A percentile compares a stretch with the other conserved stretches of the same genome.
Conservation (phyloP, 768 basidiomycete genomes). For the Russula ochroleuca region DNA sequence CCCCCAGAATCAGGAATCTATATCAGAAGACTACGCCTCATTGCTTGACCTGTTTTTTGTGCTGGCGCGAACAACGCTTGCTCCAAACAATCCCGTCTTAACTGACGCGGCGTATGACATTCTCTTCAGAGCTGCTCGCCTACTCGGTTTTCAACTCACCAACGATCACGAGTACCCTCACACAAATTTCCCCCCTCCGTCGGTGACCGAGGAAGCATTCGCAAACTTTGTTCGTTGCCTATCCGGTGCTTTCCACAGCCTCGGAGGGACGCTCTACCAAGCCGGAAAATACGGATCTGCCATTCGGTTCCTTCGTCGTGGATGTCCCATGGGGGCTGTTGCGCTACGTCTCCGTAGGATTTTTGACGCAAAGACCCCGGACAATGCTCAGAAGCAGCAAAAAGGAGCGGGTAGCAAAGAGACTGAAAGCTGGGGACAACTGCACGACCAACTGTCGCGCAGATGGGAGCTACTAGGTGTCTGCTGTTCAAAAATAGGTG, state of each 20-base stretch:
- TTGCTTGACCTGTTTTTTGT: slow-evolving; percentile 53
- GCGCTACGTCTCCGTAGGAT: slow-evolving; percentile 32
- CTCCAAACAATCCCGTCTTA: slow-evolving; percentile 41
- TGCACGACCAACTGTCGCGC: slow-evolving; percentile 61
- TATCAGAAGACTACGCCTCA: slow-evolving; percentile 40
- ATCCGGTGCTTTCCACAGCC: slow-evolving; percentile 66
- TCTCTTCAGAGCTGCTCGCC: slow-evolving; percentile 42
- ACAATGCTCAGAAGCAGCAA: slow-evolving; percentile 32
- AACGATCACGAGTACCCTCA: neutral
- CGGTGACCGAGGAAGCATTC: slow-evolving; percentile 7
- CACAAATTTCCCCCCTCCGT: neutral
- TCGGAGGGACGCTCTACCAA: slow-evolving; percentile 68
- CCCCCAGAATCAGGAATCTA: slow-evolving; percentile 25
- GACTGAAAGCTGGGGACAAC: slow-evolving; percentile 48
- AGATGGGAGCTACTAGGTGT: slow-evolving; percentile 81
- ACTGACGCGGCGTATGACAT: slow-evolving; percentile 46
- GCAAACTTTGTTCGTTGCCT: slow-evolving; percentile 64
- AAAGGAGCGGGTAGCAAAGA: slow-evolving; percentile 23
- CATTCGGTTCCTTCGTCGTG: slow-evolving; percentile 59
- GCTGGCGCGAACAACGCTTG: slow-evolving; percentile 46
- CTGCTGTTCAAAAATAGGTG: slow-evolving; percentile 72
- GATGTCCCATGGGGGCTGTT: slow-evolving; percentile 55
- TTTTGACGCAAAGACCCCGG: slow-evolving; percentile 11
- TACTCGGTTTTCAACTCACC: slow-evolving; percentile 29
- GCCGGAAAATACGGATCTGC: slow-evolving; percentile 56